Base-by-base conservation (phyloP, 768 basidiomycete species). In the Leccinum sublutescens region DNA sequence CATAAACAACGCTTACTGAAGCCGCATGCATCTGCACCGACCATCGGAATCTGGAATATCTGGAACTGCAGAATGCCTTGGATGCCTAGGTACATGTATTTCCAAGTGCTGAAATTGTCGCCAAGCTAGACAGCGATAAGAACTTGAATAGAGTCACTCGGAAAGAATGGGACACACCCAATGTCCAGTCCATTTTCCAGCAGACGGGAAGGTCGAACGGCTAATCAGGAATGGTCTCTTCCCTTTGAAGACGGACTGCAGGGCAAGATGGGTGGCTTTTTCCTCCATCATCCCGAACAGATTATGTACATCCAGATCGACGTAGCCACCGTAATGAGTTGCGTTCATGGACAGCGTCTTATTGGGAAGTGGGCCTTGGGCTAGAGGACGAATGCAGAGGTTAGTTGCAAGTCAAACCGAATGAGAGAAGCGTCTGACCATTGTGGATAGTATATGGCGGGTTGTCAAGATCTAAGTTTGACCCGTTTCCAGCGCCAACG, bases 61-160 rank as follows among this genome's bases (percentile, higher is more conserved):
- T 91, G 88, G 81, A 93, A 92, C 71, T 92, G 89, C 19, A 93
- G 78, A 19, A 89, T 76, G 17, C 89, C 89, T 75, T 91, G 84
- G 54, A 92, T 87, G 61, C 79, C 87, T 67, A 82, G 76, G 60
- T 81, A 77, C 78, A 92, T 80, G 72, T 87, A 90, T 52, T 82
- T 73, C 89, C 91, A 93, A 59, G 82, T 80, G 67, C 86, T 87
- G 69, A 78, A 85, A 68, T 91, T 91, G 71, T 93, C 91, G 1
- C 91, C 89, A 25, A 91, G 80, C 85, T 87, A 25, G 10, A 36
- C 1, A 1, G 12, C 29, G 29, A 4, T 56, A 11, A 65, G 59
- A 36, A 52, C 11, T 3, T 27, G 12, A 3, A 3, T 14, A 1
- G 2, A 25, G 21, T 40, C 7, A 4, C 7, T 14, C 4, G 1